Base-by-base conservation (phyloP, 768 basidiomycete species). In the Kwoniella mangroviensis region DNA sequence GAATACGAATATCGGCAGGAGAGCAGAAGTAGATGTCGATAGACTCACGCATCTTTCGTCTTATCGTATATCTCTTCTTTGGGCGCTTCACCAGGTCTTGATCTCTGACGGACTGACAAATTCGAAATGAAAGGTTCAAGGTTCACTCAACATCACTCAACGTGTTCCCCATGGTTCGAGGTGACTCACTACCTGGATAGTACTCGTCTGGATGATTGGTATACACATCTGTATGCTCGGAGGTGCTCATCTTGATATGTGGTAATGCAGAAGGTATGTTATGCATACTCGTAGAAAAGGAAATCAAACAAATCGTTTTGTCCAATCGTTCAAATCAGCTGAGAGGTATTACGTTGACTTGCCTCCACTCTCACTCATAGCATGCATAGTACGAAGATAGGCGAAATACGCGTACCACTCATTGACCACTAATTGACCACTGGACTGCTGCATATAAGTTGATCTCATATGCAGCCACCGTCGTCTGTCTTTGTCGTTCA, bases 1-100 rank as follows among this genome's bases (percentile, higher is more conserved):
- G 34, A 6, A 7, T 34, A 6, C 34, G 34, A 7, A 5, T 34
- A 34, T 4, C 9, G 34, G 34, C 34, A 43, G 4, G 7, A 61
- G 41, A 13, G 17, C 24, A 13, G 53, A 17, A 54, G 53, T 41
- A 56, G 21, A 21, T 26, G 21, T 1, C 22, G 21, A 56, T 19
- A 5, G 10, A 69, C 74, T 61, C 61, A 80, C 76, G 70, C 64
- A 70, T 80, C 79, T 6, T 41, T 19, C 9, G 70, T 65, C 43
- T 66, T 71, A 21, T 75, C 74, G 52, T 73, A 78, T 4, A 70
- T 55, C 61, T 75, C 59, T 56, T 80, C 79, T n/a, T 65, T 40
- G 1, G 73, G 70, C 12, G 60, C 79, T 45, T 62, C 19, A 43
- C 79, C 79, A 26, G 79, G 79, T 52, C 74, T 65, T 26, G 63